Percentiles rank a stretch among this genome's conserved stretches.
phyloP scores from a whole-genome alignment of 1,139 yeast genomes.

The Yamadazyma atlantica region DNA sequence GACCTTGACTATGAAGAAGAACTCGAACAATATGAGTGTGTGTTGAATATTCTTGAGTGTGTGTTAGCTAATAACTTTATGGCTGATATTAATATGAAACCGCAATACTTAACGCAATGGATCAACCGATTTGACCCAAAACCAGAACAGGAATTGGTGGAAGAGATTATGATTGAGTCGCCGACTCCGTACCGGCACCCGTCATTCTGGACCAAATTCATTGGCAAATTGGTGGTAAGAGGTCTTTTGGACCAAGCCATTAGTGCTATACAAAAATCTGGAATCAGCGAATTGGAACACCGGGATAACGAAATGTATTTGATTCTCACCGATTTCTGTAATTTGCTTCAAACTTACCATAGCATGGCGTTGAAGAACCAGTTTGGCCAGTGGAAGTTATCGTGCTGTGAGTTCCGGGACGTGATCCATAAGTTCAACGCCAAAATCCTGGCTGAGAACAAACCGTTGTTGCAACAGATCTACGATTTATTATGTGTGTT shows the following conservation, averaged over 20 bases:
- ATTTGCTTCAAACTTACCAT: conserved; percentile 40
- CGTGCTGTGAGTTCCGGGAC: conserved; percentile 53
- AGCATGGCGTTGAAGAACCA: conserved; percentile 40
- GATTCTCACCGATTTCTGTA: conserved; percentile 48
- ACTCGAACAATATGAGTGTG: conserved; percentile 19
- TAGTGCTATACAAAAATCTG: conserved; percentile 42
- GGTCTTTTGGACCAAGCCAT: conserved; percentile 62
- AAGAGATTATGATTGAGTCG: conserved; percentile 41
- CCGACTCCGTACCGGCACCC: conserved; percentile 54
- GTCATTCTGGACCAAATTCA: conserved; percentile 60
- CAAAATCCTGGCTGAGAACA: conserved; percentile 20
- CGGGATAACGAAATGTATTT: conserved; percentile 28
- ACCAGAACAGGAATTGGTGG: conserved; percentile 51
- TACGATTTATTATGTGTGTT: conserved; percentile 43
- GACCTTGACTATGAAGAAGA: conserved; percentile 17
- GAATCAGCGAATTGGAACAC: conserved; percentile 37
- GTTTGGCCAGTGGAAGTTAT: conserved; percentile 51
- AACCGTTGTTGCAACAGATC: conserved; percentile 37
- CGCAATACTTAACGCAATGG: conserved; percentile 56
- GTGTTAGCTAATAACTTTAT: conserved; percentile 53
- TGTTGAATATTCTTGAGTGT: conserved; percentile 55
- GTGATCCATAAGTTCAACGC: conserved; percentile 25
- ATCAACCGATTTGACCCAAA: conserved; percentile 63
- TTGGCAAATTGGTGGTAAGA: conserved; percentile 58
- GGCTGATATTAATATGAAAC: conserved; percentile 39